Conservation (phyloP, 768 basidiomycete species). For the Bullera alba region DNA sequence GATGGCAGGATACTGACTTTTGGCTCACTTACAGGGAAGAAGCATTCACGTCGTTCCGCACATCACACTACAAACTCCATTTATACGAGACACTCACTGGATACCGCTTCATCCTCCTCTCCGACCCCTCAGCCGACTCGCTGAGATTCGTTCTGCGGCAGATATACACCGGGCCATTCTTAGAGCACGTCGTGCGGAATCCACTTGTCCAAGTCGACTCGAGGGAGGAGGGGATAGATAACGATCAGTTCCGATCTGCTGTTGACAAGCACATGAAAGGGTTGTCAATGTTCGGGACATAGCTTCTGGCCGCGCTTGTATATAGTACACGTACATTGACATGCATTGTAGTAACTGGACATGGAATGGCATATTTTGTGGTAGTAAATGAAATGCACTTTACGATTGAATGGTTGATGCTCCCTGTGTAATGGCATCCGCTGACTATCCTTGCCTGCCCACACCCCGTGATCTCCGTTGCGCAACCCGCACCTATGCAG, state of each 20-base stretch:
- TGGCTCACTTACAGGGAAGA: slow-evolving; percentile 71
- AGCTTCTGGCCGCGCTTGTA: neutral
- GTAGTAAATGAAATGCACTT: too few relatives aligned
- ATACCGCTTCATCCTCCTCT: slow-evolving; percentile 92
- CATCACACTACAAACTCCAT: slow-evolving; percentile 87
- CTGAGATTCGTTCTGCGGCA: slow-evolving; percentile 75
- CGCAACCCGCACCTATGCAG: too few relatives aligned
- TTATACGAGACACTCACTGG: slow-evolving; percentile 84
- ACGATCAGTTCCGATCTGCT: slow-evolving; percentile 57
- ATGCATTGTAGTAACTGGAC: neutral
- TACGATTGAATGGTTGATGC: too few relatives aligned
- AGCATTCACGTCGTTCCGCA: slow-evolving; percentile 80
- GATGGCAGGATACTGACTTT: neutral
- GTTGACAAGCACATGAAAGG: slow-evolving; percentile 45
- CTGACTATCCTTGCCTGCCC: too few relatives aligned
- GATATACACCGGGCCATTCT: slow-evolving; percentile 85
- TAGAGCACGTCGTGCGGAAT: slow-evolving; percentile 89
- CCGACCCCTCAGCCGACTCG: slow-evolving; percentile 75
- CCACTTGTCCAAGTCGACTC: slow-evolving; percentile 81
- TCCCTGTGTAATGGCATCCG: too few relatives aligned
- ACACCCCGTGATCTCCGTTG: too few relatives aligned
- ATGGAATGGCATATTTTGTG: too few relatives aligned
- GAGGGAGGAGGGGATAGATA: slow-evolving; percentile 76
- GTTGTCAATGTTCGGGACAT: slow-evolving; percentile 40
- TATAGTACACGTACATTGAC: slow-evolving; percentile 3